Conservation (phyloP, 1,284 basidiomycete species). For the Laetiporus sulphureus region DNA sequence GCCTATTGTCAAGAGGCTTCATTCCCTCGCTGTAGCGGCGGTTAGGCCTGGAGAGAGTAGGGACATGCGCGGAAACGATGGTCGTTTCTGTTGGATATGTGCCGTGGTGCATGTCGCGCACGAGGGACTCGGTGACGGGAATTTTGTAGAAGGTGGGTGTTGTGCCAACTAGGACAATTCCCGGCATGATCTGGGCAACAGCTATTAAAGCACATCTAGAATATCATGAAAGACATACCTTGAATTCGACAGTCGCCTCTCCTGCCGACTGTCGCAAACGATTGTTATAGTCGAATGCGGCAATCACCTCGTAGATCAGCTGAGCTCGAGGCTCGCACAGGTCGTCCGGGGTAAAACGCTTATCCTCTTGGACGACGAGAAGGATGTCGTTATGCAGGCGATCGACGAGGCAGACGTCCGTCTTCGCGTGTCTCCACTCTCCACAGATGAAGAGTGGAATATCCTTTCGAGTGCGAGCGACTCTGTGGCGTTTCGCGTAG, state of each 20-base stretch:
- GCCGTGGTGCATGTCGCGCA: slow-evolving; percentile 14
- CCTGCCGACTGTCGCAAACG: neutral
- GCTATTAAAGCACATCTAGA: neutral
- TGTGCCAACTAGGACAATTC: slow-evolving; percentile 8
- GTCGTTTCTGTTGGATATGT: slow-evolving; percentile 21
- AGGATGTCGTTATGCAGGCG: slow-evolving; percentile 9
- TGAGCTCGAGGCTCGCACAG: slow-evolving; percentile 22
- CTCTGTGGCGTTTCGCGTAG: slow-evolving; percentile 18
- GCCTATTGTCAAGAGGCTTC: slow-evolving; percentile 29
- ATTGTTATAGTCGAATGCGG: slow-evolving; percentile 29
- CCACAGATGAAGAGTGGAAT: slow-evolving; percentile 24
- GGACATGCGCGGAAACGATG: slow-evolving; percentile 17
- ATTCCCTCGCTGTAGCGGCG: slow-evolving; percentile 26
- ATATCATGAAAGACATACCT: neutral
- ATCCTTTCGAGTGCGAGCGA: slow-evolving; percentile 19
- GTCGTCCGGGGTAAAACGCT: slow-evolving; percentile 9
- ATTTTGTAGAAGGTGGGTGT: slow-evolving; percentile 12
- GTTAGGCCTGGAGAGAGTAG: slow-evolving; percentile 17
- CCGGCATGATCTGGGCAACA: slow-evolving; percentile 7
- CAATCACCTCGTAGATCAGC: slow-evolving; percentile 30
- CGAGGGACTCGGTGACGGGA: slow-evolving; percentile 8
- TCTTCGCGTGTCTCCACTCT: slow-evolving; percentile 16
- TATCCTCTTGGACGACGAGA: slow-evolving; percentile 26
- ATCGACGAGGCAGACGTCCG: slow-evolving; percentile 28
- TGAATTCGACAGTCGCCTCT: slow-evolving; percentile 1